Conservation (phyloP, 345 rosid genomes). For the Toxicodendron radicans region DNA sequence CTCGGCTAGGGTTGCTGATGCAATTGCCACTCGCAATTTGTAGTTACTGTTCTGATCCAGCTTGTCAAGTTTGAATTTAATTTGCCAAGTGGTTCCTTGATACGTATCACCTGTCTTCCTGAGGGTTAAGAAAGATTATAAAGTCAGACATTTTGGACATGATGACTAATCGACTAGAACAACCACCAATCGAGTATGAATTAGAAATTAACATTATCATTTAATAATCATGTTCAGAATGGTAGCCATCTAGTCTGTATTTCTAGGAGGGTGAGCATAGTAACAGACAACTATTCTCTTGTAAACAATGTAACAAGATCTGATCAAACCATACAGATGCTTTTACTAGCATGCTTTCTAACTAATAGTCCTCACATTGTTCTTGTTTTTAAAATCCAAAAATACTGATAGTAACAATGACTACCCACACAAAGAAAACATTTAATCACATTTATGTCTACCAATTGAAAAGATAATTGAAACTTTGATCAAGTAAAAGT, state of each 20-base stretch:
- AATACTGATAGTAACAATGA: background rate
- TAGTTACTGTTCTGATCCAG: slow-evolving; percentile 42
- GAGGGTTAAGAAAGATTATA: background rate
- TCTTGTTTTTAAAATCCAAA: background rate
- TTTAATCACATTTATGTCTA: background rate
- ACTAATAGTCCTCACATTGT: background rate
- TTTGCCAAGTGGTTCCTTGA: slow-evolving; percentile 72
- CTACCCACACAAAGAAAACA: background rate
- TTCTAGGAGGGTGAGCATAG: background rate
- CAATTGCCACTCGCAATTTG: slow-evolving; percentile 73
- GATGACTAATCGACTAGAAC: background rate
- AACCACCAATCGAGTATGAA: background rate
- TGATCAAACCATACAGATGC: background rate
- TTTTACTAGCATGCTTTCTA: background rate
- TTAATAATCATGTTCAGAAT: background rate
- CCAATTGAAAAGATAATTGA: background rate
- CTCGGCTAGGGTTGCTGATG: slow-evolving; percentile 80
- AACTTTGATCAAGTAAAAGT: background rate
- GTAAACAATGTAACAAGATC: background rate
- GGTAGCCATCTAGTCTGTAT: background rate
- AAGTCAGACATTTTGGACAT: background rate
- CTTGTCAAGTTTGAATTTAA: slow-evolving; percentile 54
- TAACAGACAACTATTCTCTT: background rate
- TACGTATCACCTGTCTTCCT: slow-evolving; percentile 42
- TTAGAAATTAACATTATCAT: background rate